Evolutionary conservation across 2,329 filamentous ascomycete genomes (phyloP).

Genomic region (Penicillium sp.): DNA sequence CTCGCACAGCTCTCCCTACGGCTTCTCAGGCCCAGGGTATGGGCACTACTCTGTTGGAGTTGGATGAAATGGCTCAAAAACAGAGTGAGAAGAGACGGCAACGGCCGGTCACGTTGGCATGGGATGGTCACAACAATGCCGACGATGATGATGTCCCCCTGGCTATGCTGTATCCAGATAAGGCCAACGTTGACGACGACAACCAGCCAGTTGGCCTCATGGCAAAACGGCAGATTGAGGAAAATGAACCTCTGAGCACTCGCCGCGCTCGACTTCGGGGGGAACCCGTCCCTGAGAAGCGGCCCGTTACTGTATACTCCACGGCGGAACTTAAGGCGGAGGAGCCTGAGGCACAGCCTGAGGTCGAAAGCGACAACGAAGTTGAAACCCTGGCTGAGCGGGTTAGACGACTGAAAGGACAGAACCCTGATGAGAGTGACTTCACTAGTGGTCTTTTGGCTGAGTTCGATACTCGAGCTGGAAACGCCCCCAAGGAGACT

Average conservation of each 20-base stretch:
- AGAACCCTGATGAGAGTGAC: conserved; percentile 41
- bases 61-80: conserved; percentile 87
- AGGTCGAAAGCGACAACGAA: conserved; percentile 41
- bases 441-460: conserved; percentile 50
- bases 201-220: conserved; percentile 51
- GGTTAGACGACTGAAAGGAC: conserved; percentile 45
- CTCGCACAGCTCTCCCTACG: conserved; percentile 68
- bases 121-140: conserved; percentile 69
- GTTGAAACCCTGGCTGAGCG: conserved; percentile 53
- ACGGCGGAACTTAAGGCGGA: conserved; percentile 25
- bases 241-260: conserved; percentile 84
- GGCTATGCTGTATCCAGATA: conserved; percentile 72
- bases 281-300: conserved; percentile 45
- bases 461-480: conserved; percentile 42
- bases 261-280: conserved; percentile 77
- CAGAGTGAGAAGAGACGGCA: conserved; percentile 72
- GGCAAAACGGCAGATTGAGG: conserved; percentile 80
- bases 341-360: conserved; percentile 21
- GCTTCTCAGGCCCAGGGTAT: conserved; percentile 59
- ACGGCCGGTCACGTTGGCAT: conserved; percentile 83
- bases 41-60: conserved; percentile 75
- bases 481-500: conserved; percentile 26
- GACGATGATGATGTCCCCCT: conserved; percentile 86
- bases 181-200: conserved; percentile 36
- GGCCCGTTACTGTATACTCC: conserved; percentile 39